These are phyloP conservation scores for Melocanna baccifera DNA, from an alignment of 176 grass and related monocot genomes.

Conservation along the genomic window DNA sequence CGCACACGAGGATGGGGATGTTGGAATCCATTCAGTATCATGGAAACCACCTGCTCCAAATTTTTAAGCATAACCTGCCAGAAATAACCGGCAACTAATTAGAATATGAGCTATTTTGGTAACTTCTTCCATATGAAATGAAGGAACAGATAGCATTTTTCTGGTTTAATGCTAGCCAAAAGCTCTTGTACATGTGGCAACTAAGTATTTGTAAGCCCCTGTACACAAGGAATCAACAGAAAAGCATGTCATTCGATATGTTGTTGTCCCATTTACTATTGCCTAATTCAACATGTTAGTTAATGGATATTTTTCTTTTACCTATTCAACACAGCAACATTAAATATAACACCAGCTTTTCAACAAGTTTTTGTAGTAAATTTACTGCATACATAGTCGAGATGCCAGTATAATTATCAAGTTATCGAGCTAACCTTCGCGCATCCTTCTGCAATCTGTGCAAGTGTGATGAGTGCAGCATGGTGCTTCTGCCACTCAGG, in stretches of 20 bases:
- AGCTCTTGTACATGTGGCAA: background rate
- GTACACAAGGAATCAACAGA: background rate
- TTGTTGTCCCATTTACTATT: background rate
- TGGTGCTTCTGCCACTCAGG: constrained; percentile 99
- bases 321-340: background rate
- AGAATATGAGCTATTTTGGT: constrained; percentile 11
- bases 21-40: constrained; percentile 87
- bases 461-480: constrained; percentile 86
- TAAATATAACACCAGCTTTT: background rate
- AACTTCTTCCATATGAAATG: background rate
- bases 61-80: constrained; percentile 93
- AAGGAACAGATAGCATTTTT: background rate
- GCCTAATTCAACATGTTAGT: background rate
- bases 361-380: background rate
- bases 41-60: constrained; percentile 85
- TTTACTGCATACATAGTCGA: background rate
- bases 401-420: background rate
- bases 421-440: constrained; percentile 61
- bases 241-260: background rate
- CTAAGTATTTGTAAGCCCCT: background rate
- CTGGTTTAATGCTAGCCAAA: background rate
- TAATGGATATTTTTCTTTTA: background rate
- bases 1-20: constrained; percentile 85
- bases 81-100: constrained; percentile 15
- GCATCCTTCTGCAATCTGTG: constrained; percentile 98